Conservation (phyloP, 2,329 filamentous ascomycete genomes). For the Claviceps sp. region DNA sequence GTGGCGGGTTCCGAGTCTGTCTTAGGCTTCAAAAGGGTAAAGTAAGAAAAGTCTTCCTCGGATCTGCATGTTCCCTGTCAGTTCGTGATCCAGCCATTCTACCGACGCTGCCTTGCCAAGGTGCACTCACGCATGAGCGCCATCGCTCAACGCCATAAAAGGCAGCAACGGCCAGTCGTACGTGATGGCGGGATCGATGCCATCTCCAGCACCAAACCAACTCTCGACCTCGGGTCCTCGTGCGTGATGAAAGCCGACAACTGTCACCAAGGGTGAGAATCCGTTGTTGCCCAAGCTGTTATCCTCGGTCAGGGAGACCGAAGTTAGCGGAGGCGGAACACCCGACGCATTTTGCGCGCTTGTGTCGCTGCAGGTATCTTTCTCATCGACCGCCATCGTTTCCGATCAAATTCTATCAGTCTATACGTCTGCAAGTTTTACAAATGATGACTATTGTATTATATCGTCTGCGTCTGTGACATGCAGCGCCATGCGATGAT, state of each 20-base stretch:
- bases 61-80: conserved; percentile 35
- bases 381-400: background rate
- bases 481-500: background rate
- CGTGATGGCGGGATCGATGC: conserved; percentile 61
- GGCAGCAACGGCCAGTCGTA: conserved; percentile 87
- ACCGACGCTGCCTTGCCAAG: background rate
- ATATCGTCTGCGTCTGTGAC: background rate
- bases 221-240: conserved; percentile 83
- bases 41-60: conserved; percentile 96
- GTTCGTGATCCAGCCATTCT: background rate
- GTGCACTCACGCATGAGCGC: conserved; percentile 69
- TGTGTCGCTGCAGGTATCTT: background rate
- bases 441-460: background rate
- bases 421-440: background rate
- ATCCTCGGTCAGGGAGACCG: conserved; percentile 18
- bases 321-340: conserved; percentile 18
- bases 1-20: conserved; percentile 45
- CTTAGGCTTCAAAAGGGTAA: conserved; percentile 65
- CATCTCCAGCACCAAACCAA: conserved; percentile 71
- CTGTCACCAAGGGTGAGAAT: conserved; percentile 58
- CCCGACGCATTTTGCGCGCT: conserved; percentile 13
- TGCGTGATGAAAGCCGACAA: conserved; percentile 77
- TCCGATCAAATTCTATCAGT: background rate
- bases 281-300: conserved; percentile 19
- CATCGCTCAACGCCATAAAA: conserved; percentile 94